Percentiles rank a stretch among this genome's conserved stretches.
Conservation (phyloP, 306 rosid species). For the Dalbergia cochinchinensis region DNA sequence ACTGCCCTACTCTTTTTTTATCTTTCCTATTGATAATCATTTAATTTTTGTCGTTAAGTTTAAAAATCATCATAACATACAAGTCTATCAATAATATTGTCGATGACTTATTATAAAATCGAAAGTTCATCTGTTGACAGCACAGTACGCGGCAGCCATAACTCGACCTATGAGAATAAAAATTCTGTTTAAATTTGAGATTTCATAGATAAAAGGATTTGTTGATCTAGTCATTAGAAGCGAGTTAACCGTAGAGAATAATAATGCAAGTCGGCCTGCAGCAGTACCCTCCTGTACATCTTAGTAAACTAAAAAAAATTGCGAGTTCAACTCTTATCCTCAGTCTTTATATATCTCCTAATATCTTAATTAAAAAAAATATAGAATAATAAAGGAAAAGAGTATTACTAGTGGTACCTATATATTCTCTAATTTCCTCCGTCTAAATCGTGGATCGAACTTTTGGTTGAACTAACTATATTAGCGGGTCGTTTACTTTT, state of each 20-base stretch:
- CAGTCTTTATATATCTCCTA: too few relatives aligned
- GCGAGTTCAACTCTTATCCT: too few relatives aligned
- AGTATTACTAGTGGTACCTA: too few relatives aligned
- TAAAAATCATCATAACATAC: background rate
- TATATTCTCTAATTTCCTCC: too few relatives aligned
- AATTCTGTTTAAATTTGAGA: background rate
- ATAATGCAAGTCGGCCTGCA: too few relatives aligned
- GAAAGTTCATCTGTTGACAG: constrained; percentile 1
- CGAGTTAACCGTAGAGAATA: background rate
- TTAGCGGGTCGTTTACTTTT: background rate
- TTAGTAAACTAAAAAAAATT: too few relatives aligned
- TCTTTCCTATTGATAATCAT: background rate
- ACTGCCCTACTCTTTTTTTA: background rate
- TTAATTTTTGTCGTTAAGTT: background rate
- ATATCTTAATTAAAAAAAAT: too few relatives aligned
- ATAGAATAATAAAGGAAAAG: too few relatives aligned
- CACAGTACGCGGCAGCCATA: background rate
- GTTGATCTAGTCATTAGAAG: background rate
- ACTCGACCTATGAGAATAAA: background rate
- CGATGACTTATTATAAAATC: background rate
- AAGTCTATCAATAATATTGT: constrained; percentile 1
- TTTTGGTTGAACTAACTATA: too few relatives aligned
- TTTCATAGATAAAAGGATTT: background rate
- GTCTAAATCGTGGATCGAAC: too few relatives aligned
- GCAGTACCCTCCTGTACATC: too few relatives aligned